Conservation (phyloP, 1,284 basidiomycete species). For the Austropuccinia psidii region DNA sequence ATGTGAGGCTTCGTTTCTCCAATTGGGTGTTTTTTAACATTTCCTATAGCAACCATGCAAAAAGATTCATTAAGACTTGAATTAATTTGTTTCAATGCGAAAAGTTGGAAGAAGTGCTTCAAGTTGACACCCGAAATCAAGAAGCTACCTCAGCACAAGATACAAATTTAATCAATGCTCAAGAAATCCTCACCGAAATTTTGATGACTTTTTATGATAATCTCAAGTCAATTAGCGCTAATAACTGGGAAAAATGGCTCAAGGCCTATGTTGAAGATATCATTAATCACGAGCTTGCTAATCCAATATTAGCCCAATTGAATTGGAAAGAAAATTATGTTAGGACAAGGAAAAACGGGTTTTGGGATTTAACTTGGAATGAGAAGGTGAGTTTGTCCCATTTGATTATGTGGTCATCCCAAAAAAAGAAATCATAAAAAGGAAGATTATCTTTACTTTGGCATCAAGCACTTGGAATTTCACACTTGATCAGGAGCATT, state of each 20-base stretch:
- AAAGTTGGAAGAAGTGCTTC: conserved; percentile 28
- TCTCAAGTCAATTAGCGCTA: conserved; percentile 13
- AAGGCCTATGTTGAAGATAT: conserved; percentile 18
- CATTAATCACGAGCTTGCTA: conserved; percentile 3
- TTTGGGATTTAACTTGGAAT: conserved; percentile 35
- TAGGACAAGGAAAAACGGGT: conserved; percentile 15
- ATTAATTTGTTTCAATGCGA: background rate
- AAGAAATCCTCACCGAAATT: conserved; percentile 15
- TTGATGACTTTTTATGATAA: conserved; percentile 32
- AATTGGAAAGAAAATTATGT: conserved; percentile 33
- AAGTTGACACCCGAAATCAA: conserved; percentile 20
- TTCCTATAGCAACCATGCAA: background rate
- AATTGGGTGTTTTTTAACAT: background rate
- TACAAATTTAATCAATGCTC: background rate
- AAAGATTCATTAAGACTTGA: background rate
- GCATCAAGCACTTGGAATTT: background rate
- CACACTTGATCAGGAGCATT: background rate
- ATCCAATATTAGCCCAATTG: conserved; percentile 9
- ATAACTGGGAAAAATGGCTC: conserved; percentile 15
- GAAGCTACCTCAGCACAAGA: background rate
- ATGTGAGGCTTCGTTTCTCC: conserved; percentile 11
- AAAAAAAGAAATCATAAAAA: background rate
- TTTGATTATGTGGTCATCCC: background rate
- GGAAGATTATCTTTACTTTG: background rate
- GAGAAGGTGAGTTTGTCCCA: conserved; percentile 20